Percentiles rank a stretch among this genome's conserved stretches.
These are phyloP conservation scores for Xanthoconium stramineum DNA, from an alignment of 768 basidiomycete genomes.

Conservation along the genomic window DNA sequence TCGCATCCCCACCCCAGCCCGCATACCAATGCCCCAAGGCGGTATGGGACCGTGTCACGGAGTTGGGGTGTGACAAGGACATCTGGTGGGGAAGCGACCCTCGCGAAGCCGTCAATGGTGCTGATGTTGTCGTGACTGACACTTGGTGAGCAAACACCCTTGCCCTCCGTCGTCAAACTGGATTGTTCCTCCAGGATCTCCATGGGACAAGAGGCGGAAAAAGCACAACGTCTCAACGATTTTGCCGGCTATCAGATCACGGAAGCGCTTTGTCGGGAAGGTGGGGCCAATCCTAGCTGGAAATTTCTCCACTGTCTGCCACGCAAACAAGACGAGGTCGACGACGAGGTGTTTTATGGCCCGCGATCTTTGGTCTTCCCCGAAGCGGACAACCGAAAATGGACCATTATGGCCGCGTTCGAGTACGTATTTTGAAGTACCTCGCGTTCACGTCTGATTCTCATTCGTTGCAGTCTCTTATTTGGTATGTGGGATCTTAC, in stretches of 20 bases:
- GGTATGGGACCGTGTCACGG: constrained; percentile 81
- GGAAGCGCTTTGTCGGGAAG: constrained; percentile 74
- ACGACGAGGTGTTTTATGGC: constrained; percentile 96
- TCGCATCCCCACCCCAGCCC: constrained; percentile 70
- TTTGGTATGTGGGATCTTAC: constrained; percentile 47
- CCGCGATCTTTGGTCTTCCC: constrained; percentile 88
- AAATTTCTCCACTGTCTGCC: constrained; percentile 96
- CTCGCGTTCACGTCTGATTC: not conserved
- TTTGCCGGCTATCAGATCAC: constrained; percentile 96
- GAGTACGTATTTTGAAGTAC: constrained; percentile 53
- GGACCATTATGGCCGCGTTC: constrained; percentile 92
- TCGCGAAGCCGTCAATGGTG: constrained; percentile 80
- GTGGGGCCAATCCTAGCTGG: constrained; percentile 85
- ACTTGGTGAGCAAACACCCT: constrained; percentile 64
- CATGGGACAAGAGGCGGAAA: constrained; percentile 98
- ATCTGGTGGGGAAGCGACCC: constrained; percentile 80
- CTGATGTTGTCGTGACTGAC: constrained; percentile 95
- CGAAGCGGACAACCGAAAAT: constrained; percentile 95
- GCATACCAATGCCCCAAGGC: constrained; percentile 62
- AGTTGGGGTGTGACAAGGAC: constrained; percentile 66
- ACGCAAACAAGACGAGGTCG: constrained; percentile 88
- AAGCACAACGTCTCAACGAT: constrained; percentile 77
- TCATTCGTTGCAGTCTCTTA: constrained; percentile 24
- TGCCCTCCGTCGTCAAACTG: too few relatives aligned
- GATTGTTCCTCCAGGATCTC: constrained; percentile 36